phyloP scores from a whole-genome alignment of 805 yeast genomes.

The Yarrowia keelungensis region DNA sequence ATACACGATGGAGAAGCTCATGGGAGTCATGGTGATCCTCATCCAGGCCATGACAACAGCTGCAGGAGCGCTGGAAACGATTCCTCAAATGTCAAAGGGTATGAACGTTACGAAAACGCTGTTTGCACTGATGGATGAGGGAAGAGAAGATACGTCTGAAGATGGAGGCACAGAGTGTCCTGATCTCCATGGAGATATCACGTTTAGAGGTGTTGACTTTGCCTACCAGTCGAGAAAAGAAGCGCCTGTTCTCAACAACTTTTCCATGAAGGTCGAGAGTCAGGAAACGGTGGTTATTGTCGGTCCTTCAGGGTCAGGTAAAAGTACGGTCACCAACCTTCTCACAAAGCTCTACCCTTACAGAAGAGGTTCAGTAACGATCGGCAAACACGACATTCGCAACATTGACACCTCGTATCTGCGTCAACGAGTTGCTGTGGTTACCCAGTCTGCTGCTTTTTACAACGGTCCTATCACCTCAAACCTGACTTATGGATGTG shows the following conservation, averaged over 20 bases:
- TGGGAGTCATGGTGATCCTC: slow-evolving; percentile 74
- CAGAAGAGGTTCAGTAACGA: slow-evolving; percentile 52
- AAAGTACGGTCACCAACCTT: slow-evolving; percentile 73
- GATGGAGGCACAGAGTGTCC: slow-evolving; percentile 15
- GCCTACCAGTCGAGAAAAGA: slow-evolving; percentile 37
- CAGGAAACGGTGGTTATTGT: slow-evolving; percentile 69
- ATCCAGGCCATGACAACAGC: slow-evolving; percentile 76
- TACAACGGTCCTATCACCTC: slow-evolving; percentile 77
- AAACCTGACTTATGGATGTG: slow-evolving; percentile 68
- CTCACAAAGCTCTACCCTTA: slow-evolving; percentile 61
- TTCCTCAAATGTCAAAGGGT: slow-evolving; percentile 85
- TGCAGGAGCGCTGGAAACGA: slow-evolving; percentile 61
- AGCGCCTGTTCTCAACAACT: slow-evolving; percentile 51
- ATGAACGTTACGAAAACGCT: slow-evolving; percentile 49
- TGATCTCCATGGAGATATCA: slow-evolving; percentile 45
- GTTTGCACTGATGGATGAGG: slow-evolving; percentile 19
- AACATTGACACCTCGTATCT: slow-evolving; percentile 57
- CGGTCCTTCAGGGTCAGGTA: slow-evolving; percentile 93
- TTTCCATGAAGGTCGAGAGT: slow-evolving; percentile 55
- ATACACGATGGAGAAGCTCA: slow-evolving; percentile 63
- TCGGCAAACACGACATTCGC: slow-evolving; percentile 59
- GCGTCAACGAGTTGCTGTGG: slow-evolving; percentile 66
- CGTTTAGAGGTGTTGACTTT: slow-evolving; percentile 58
- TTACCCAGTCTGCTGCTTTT: slow-evolving; percentile 74
- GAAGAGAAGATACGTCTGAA: neutral